A percentile compares a stretch with the other conserved stretches of the same genome.
phyloP scores from a whole-genome alignment of 495 filamentous ascomycete genomes.

The Xylaria palmicola region DNA sequence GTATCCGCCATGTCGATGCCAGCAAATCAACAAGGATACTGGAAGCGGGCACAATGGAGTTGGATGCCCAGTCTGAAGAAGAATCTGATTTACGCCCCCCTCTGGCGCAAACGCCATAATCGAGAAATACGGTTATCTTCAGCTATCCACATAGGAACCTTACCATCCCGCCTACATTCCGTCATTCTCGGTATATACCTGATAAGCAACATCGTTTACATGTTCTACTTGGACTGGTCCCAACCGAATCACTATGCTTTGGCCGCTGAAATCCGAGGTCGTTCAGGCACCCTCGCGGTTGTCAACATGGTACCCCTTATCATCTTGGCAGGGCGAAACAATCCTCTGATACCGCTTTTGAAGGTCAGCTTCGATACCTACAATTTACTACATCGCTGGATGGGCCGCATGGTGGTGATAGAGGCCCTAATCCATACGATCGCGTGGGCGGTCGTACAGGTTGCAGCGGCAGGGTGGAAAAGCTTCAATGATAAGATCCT shows the following conservation, averaged over 20 bases:
- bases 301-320: slow-evolving; percentile 81
- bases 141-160: slow-evolving; percentile 76
- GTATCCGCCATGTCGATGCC: slow-evolving; percentile 47
- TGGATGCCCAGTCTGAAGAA: slow-evolving; percentile 67
- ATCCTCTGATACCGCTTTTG: slow-evolving; percentile 70
- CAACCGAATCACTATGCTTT: slow-evolving; percentile 51
- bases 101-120: slow-evolving; percentile 81
- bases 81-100: slow-evolving; percentile 78
- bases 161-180: slow-evolving; percentile 81
- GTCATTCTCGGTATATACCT: slow-evolving; percentile 66
- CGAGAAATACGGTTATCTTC: slow-evolving; percentile 76
- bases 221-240: slow-evolving; percentile 60
- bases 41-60: slow-evolving; percentile 44
- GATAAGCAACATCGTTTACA: slow-evolving; percentile 63
- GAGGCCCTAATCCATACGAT: slow-evolving; percentile 68
- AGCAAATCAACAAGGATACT: slow-evolving; percentile 47
- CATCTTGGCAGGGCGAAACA: slow-evolving; percentile 79
- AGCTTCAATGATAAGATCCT: slow-evolving; percentile 50
- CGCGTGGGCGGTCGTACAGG: slow-evolving; percentile 71
- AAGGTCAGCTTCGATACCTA: slow-evolving; percentile 86
- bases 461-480: slow-evolving; percentile 63
- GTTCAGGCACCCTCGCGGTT: slow-evolving; percentile 71
- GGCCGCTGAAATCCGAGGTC: slow-evolving; percentile 65
- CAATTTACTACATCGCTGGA: slow-evolving; percentile 84
- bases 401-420: slow-evolving; percentile 74